Evolutionary conservation across 345 rosid species (phyloP).

Genomic region (Moricandia moricandioides): DNA sequence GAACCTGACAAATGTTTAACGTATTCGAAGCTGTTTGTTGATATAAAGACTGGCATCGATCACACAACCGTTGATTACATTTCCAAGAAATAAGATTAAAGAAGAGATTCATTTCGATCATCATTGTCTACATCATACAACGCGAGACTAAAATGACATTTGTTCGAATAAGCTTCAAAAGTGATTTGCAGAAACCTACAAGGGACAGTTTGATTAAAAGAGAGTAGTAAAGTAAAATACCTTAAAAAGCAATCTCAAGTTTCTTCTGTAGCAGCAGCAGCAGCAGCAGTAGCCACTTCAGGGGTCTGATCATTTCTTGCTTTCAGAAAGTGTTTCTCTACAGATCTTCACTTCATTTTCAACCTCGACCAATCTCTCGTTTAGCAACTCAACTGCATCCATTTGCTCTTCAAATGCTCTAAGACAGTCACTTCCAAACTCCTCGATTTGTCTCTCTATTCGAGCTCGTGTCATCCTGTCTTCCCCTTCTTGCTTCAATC

Average conservation of each 20-base stretch:
- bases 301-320: slow-evolving; percentile 29
- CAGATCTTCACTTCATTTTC: slow-evolving; percentile 46
- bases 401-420: slow-evolving; percentile 35
- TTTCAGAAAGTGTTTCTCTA: slow-evolving; percentile 41
- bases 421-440: slow-evolving; percentile 46
- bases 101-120: no score
- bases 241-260: slow-evolving; percentile 24
- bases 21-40: no score
- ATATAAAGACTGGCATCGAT: no score
- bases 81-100: no score
- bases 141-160: no score
- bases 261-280: slow-evolving; percentile 33
- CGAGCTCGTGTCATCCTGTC: slow-evolving; percentile 41
- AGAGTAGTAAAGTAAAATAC: background rate
- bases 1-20: no score
- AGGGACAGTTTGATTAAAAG: background rate
- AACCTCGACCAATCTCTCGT: slow-evolving; percentile 35
- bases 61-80: no score
- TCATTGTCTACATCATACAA: no score
- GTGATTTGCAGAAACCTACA: no score
- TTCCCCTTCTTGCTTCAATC: slow-evolving; percentile 67
- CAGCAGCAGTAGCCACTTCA: slow-evolving; percentile 33
- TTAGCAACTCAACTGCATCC: slow-evolving; percentile 34
- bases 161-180: no score
- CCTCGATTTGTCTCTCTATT: slow-evolving; percentile 51